Conservation (phyloP, 257 asterid genomes). For the Ballota nigra region DNA sequence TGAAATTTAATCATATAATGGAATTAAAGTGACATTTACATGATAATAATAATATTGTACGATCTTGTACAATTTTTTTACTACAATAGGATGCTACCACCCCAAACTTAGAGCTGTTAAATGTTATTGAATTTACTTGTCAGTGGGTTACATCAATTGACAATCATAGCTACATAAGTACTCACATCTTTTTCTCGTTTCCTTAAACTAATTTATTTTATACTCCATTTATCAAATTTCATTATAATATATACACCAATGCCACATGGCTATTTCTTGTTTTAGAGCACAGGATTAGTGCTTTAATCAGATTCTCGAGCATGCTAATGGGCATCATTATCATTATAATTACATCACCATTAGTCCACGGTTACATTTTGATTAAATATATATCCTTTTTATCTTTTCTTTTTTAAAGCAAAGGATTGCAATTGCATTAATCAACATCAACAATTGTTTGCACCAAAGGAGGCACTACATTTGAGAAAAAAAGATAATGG, state of each 20-base stretch:
- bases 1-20: constrained; percentile 27
- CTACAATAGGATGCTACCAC: neutral
- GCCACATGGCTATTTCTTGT: constrained; percentile 9
- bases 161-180: constrained; percentile 27
- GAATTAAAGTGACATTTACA: constrained; percentile 34
- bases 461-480: no score
- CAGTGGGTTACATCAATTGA: constrained; percentile 34
- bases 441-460: no score
- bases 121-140: constrained; percentile 25
- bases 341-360: constrained; percentile 20
- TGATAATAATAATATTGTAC: constrained; percentile 24
- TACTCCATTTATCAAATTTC: neutral
- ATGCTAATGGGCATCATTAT: constrained; percentile 30
- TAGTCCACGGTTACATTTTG: constrained; percentile 12
- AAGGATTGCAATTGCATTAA: no score
- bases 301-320: neutral
- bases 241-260: constrained; percentile 16
- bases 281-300: constrained; percentile 13
- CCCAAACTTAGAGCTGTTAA: constrained; percentile 5
- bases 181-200: constrained; percentile 27
- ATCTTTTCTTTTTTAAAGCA: no score
- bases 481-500: no score
- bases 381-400: constrained; percentile 4
- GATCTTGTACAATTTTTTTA: constrained; percentile 36
- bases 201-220: constrained; percentile 16